Conservation (phyloP, 169 alveolate species). For the Cyclospora cayetanensis region DNA sequence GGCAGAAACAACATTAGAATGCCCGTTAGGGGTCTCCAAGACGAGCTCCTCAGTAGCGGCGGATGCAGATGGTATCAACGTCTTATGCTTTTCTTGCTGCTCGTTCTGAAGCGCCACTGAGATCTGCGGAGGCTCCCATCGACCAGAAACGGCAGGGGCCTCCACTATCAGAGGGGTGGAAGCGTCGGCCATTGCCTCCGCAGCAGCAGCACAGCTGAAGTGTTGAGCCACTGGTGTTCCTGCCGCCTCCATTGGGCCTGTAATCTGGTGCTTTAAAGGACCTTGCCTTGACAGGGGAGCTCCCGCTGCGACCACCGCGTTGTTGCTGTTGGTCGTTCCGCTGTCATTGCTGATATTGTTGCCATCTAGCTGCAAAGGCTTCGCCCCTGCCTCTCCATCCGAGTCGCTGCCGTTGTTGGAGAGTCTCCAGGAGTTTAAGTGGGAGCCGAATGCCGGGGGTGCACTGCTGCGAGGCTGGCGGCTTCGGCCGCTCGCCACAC, state of each 20-base stretch:
- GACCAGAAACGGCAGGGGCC: not conserved
- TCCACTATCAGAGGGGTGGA: conserved; percentile 43
- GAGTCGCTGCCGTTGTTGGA: conserved; percentile 51
- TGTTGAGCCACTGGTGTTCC: not conserved
- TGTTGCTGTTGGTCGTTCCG: not conserved
- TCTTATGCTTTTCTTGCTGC: not conserved
- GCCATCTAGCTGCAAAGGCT: not conserved
- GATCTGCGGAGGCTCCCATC: conserved; percentile 19
- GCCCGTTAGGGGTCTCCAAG: not conserved
- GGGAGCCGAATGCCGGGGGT: conserved; percentile 3
- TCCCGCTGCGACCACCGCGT: conserved; percentile 4
- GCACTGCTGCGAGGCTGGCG: conserved; percentile 66
- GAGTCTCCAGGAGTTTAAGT: conserved; percentile 17
- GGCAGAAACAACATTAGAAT: too few species aligned
- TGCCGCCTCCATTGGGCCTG: not conserved
- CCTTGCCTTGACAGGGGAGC: conserved; percentile 1
- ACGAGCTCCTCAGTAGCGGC: not conserved
- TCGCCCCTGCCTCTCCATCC: not conserved
- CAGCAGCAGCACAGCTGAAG: conserved; percentile 23
- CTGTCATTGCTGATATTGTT: conserved; percentile 34
- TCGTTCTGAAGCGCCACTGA: not conserved
- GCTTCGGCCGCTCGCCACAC: too few species aligned
- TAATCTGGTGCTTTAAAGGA: not conserved
- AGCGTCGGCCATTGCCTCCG: conserved; percentile 35
- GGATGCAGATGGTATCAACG: not conserved